Base-by-base conservation (phyloP, 345 rosid genomes). In the Murraya paniculata region DNA sequence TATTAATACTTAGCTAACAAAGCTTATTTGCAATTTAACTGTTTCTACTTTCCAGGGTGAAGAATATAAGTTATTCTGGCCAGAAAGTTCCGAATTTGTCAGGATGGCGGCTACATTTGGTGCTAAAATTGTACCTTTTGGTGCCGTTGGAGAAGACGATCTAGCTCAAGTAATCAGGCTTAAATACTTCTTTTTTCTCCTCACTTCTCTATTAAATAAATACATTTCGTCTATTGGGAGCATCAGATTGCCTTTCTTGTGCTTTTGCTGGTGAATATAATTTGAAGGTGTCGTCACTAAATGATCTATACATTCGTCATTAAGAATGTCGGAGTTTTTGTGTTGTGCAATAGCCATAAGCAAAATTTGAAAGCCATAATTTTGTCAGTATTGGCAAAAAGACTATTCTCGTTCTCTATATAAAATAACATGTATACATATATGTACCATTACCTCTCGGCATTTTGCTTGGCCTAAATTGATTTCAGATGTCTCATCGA, bases 51-150 rank as follows among this genome's bases (percentile, higher is more conserved):
- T 27, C 35, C 84, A 89, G 98, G 94, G 97, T 28, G 98, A 93
- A 86, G 90, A 86, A 71, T 89, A 93, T 76, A 90, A 89, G 85
- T 77, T 90, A 68, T 72, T 90, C 78, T 93, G 97, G 98, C 98
- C 97, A 16, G 89, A 93, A 56, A 90, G 83, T 27, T 80, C 86
- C 19, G 98, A 92, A 81, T 92, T 93, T 82, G 91, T 92, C 45
- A 93, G 95, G 80, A 90, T 87, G 84, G 98, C 98, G 53, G 90
- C 98, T 27, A 87, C 83, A 79, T 92, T 93, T 78, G 94, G 92
- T 64, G 95, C 97, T 75, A 93, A 88, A 66, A 93, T 92, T 36
- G 83, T 93, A 28, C 98, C 97, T 68, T 92, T 91, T 65, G 91
- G 91, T 57, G 81, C 84, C 4, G 88, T 93, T 59, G 97, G 98